Evolutionary conservation across 495 filamentous ascomycete species (phyloP).

Genomic region (Xylaria sp.): DNA sequence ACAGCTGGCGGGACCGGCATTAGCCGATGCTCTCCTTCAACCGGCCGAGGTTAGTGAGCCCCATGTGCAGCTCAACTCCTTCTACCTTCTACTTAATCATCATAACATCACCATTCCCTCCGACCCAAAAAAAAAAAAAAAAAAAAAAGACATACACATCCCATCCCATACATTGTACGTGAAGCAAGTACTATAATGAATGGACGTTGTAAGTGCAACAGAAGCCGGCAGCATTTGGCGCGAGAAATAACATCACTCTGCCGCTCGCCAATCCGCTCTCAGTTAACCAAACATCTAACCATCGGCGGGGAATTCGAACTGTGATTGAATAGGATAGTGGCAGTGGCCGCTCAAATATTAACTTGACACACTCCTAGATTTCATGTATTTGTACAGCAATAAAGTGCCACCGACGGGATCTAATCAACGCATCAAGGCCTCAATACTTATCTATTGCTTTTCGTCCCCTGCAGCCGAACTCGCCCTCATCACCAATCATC

Average conservation of each 20-base stretch:
- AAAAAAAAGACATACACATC: neutral
- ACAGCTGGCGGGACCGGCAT: slow-evolving; percentile 39
- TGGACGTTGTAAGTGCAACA: neutral
- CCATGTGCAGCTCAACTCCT: neutral
- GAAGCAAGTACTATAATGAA: too few relatives aligned
- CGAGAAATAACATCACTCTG: neutral
- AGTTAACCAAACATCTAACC: neutral
- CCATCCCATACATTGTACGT: too few relatives aligned
- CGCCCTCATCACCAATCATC: slow-evolving; percentile 64
- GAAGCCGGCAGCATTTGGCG: neutral
- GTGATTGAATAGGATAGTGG: neutral
- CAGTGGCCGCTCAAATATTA: neutral
- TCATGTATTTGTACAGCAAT: neutral
- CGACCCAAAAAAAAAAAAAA: too few relatives aligned
- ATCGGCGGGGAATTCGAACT: neutral
- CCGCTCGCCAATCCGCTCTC: neutral
- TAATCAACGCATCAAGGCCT: slow-evolving; percentile 3
- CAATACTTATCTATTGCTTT: neutral
- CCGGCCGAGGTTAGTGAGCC: slow-evolving; percentile 25
- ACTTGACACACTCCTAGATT: slow-evolving; percentile 3
- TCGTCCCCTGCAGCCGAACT: slow-evolving; percentile 1
- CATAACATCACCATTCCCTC: neutral
- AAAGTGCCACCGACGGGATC: neutral
- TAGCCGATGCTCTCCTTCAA: slow-evolving; percentile 36
- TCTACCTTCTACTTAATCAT: neutral